phyloP scores from a whole-genome alignment of 2,329 filamentous ascomycete genomes.

The Fusarium sp. region DNA sequence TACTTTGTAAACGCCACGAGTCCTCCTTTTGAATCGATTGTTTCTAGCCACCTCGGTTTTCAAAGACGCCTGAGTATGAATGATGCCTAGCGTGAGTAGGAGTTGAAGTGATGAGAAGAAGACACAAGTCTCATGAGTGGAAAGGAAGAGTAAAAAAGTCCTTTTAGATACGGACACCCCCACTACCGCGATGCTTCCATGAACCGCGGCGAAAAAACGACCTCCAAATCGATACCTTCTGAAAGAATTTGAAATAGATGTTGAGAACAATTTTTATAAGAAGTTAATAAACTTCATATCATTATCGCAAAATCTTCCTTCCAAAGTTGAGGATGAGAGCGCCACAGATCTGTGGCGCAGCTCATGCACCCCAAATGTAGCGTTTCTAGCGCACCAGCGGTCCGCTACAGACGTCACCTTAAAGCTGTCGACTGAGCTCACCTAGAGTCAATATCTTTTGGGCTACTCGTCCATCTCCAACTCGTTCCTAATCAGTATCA shows the following conservation, averaged over 20 bases:
- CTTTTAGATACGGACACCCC: conserved; percentile 7
- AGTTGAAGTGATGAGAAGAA: background rate
- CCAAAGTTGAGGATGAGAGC: background rate
- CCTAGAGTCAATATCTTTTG: background rate
- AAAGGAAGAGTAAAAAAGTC: conserved; percentile 2
- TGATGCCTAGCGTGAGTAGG: background rate
- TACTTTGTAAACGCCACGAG: background rate
- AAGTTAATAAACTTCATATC: background rate
- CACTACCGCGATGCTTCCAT: background rate
- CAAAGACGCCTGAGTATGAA: background rate
- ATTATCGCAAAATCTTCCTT: background rate
- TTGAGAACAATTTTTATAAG: too few species aligned
- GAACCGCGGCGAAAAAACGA: background rate
- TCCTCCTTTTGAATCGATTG: background rate
- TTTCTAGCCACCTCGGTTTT: background rate
- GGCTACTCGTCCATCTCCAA: conserved; percentile 34
- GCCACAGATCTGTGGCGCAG: conserved; percentile 34
- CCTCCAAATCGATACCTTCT: too few species aligned
- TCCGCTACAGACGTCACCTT: conserved; percentile 34
- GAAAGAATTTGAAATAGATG: background rate
- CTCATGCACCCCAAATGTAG: background rate
- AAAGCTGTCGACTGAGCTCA: conserved; percentile 9
- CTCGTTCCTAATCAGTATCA: conserved; percentile 19
- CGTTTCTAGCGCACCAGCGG: conserved; percentile 1
- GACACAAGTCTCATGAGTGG: background rate